Evolutionary conservation across 2,329 filamentous ascomycete species (phyloP).

Genomic region (Talaromyces sp.): DNA sequence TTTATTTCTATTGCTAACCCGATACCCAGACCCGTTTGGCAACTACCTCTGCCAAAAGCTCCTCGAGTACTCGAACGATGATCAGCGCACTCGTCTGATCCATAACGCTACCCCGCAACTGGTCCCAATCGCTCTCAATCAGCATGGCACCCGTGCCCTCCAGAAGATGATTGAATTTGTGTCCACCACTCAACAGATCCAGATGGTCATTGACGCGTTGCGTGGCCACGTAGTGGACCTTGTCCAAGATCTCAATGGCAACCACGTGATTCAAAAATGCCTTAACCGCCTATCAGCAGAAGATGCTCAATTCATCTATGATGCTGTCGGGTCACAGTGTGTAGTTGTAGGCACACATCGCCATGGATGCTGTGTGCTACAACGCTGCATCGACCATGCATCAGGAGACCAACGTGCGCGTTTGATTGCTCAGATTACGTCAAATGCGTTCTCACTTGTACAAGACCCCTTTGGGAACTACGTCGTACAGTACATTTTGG

Average conservation of each 20-base stretch:
- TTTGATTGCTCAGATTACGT: constrained; percentile 81
- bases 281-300: constrained; percentile 83
- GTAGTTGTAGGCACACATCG: constrained; percentile 92
- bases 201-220: constrained; percentile 81
- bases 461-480: constrained; percentile 99
- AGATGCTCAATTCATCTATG: constrained; percentile 94
- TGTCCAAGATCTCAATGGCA: constrained; percentile 96
- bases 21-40: constrained; percentile 74
- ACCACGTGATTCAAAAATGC: constrained; percentile 98
- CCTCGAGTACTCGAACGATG: constrained; percentile 89
- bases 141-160: constrained; percentile 90
- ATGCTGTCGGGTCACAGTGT: constrained; percentile 82
- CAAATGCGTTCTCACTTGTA: constrained; percentile 81
- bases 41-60: constrained; percentile 99
- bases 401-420: constrained; percentile 82
- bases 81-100: constrained; percentile 89
- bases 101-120: constrained; percentile 83
- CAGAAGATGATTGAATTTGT: constrained; percentile 99
- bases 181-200: constrained; percentile 75
- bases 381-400: constrained; percentile 97
- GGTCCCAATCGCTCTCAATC: constrained; percentile 90
- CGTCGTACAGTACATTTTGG: constrained; percentile 97
- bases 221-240: constrained; percentile 82
- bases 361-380: constrained; percentile 95
- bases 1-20: constrained; percentile 18